A percentile compares a stretch with the other conserved stretches of the same genome.
phyloP scores from a whole-genome alignment of 179 eudicot species.

The Beta macrorhiza region DNA sequence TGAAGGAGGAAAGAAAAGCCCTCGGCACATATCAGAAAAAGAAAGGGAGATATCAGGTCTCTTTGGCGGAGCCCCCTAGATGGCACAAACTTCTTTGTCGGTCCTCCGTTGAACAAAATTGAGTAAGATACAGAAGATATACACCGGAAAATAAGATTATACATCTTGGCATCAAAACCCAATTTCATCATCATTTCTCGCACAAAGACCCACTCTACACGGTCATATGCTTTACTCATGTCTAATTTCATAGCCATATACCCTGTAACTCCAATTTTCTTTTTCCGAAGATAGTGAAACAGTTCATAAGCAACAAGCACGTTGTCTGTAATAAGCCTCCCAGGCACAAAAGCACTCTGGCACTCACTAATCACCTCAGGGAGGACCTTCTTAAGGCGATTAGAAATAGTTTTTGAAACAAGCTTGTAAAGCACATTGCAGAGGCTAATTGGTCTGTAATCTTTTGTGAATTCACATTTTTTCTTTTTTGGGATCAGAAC shows the following conservation, averaged over 20 bases:
- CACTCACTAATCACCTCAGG: background rate
- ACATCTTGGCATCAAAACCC: background rate
- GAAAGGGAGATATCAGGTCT: background rate
- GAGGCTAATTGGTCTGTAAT: background rate
- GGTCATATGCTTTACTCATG: background rate
- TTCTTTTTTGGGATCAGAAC: background rate
- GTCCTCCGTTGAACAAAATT: background rate
- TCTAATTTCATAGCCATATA: background rate
- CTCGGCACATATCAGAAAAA: background rate
- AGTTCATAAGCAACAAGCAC: no score
- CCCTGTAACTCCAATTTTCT: background rate
- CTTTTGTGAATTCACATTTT: background rate
- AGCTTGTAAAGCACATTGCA: background rate
- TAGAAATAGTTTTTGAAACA: background rate
- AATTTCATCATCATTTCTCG: background rate
- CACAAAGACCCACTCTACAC: background rate
- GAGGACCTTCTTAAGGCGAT: background rate
- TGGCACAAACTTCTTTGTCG: background rate
- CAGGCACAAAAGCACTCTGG: background rate
- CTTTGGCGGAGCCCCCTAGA: background rate
- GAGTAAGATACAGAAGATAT: no score
- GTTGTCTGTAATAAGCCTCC: no score
- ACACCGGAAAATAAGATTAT: background rate
- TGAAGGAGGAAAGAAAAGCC: background rate
- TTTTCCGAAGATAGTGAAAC: background rate